A percentile compares a stretch with the other conserved stretches of the same genome.
Conservation (phyloP, 495 filamentous ascomycete species). For the Chaetomium fimeti region DNA sequence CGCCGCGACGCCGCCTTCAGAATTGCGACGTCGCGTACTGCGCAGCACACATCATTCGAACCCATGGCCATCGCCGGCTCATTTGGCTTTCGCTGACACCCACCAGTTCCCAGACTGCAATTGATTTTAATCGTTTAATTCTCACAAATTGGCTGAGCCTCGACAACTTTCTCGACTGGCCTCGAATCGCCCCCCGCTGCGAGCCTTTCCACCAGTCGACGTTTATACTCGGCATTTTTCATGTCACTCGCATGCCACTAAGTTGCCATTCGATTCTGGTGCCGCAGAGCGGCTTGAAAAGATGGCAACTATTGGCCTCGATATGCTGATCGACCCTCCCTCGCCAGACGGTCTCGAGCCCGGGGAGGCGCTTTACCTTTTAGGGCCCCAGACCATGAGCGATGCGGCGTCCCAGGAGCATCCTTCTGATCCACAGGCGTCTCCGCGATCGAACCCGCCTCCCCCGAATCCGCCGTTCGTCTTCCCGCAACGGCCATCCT, state of each 20-base stretch:
- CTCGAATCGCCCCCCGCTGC: conserved; percentile 7
- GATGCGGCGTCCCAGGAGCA: conserved; percentile 26
- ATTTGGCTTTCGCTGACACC: conserved; percentile 24
- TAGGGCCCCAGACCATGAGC: conserved; percentile 10
- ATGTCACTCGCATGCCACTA: conserved; percentile 42
- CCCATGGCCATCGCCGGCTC: background rate
- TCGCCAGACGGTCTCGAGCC: conserved; percentile 32
- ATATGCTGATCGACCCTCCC: conserved; percentile 37
- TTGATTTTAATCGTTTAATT: conserved; percentile 36
- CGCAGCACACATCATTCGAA: background rate
- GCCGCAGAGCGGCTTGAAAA: conserved; percentile 51
- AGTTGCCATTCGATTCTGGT: conserved; percentile 42
- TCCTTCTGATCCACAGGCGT: conserved; percentile 31
- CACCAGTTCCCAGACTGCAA: conserved; percentile 22
- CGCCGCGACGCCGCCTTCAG: background rate
- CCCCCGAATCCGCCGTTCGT: conserved; percentile 70
- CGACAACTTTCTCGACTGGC: conserved; percentile 11
- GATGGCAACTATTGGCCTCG: conserved; percentile 46
- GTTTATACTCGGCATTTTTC: conserved; percentile 27
- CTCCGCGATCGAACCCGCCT: conserved; percentile 47
- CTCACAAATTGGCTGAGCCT: conserved; percentile 21
- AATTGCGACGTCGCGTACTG: background rate
- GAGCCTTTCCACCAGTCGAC: conserved; percentile 11
- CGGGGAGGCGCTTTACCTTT: conserved; percentile 18
- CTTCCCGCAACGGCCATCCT: conserved; percentile 56